Percentiles rank a stretch among this genome's conserved stretches.
Conservation (phyloP, 176 grass and related monocot species). For the Elaeis guineensis region DNA sequence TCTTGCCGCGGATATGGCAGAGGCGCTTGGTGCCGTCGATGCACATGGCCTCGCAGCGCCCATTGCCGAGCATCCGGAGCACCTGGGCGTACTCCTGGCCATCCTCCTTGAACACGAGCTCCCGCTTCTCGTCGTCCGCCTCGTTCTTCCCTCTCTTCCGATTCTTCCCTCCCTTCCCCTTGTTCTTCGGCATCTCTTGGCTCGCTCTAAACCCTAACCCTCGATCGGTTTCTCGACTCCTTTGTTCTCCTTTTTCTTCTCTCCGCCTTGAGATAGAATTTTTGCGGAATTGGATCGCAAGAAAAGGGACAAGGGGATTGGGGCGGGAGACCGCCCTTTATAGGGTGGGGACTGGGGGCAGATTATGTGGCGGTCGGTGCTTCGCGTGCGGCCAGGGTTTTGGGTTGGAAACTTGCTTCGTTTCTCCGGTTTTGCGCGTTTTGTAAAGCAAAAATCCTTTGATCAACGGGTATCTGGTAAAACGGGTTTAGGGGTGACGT, state of each 20-base stretch:
- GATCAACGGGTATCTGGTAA: too few relatives aligned
- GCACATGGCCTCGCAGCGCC: slow-evolving; percentile 20
- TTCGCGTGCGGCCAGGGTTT: too few relatives aligned
- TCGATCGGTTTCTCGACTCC: not conserved
- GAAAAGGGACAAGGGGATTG: too few relatives aligned
- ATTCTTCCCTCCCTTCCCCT: slow-evolving; percentile 23
- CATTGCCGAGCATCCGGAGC: slow-evolving; percentile 21
- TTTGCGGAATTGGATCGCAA: too few relatives aligned
- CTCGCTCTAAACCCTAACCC: slow-evolving; percentile 8
- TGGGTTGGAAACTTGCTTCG: too few relatives aligned
- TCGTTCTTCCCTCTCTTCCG: slow-evolving; percentile 21
- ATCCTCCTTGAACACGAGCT: slow-evolving; percentile 19
- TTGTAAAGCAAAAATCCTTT: too few relatives aligned
- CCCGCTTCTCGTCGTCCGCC: slow-evolving; percentile 20
- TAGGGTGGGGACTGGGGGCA: too few relatives aligned
- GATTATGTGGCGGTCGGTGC: too few relatives aligned
- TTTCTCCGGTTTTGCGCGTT: too few relatives aligned
- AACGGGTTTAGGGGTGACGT: too few relatives aligned
- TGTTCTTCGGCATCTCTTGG: slow-evolving; percentile 18
- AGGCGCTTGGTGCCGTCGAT: slow-evolving; percentile 16
- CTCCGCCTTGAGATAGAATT: too few relatives aligned
- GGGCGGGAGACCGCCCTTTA: too few relatives aligned
- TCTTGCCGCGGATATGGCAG: slow-evolving; percentile 20
- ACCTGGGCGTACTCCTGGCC: slow-evolving; percentile 22
- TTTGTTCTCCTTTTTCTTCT: not conserved